Base-by-base conservation (phyloP, 2,329 filamentous ascomycete genomes). In the Clonostachys rosea region DNA sequence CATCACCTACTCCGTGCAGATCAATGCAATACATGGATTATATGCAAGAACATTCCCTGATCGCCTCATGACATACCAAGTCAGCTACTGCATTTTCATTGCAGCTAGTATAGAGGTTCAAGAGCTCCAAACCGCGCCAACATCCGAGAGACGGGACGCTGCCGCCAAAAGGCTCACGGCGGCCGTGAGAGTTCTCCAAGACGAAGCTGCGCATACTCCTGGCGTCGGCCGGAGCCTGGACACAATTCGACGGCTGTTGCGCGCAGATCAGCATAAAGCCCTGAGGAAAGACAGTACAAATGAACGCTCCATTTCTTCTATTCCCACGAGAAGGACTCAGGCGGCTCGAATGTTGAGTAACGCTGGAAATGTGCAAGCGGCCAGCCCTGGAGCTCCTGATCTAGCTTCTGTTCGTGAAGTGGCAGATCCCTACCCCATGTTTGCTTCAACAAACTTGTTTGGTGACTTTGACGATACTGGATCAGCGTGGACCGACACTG, bases 1-100 rank as follows among this genome's bases (percentile, higher is more conserved):
- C 35, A 18, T 51, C 30, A 42, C 30, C 42, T 14, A 51, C 44
- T 42, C 50, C 71, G 87, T 86, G 70, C 73, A 90, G 50, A 86
- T 89, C 56, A 74, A 86, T 65, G 92, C 91, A 49, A 87, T 92
- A 57, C 81, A 55, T 30, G 40, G 37, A 1, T 10, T 55, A 8
- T 54, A 52, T 37, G 46, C 52, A 1, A 40, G 42, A 35, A 56
- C 50, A 3, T 56, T 54, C 39, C 53, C 53, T 2, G 48, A 55
- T 39, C 49, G 53, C 1, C 37, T 54, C 8, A 55, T 55, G 53
- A 55, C 54, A 3, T 56, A 56, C 14, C 54, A 55, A 41, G 44
- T 56, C 20, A 55, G 53, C 40, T 56, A 55, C 46, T 56, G 54
- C 44, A 54, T 56, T 6, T 56, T 50, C 44, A 55, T 49, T 2